Base-by-base conservation (phyloP, 1,139 yeast genomes). In the Geotrichum siamense region DNA sequence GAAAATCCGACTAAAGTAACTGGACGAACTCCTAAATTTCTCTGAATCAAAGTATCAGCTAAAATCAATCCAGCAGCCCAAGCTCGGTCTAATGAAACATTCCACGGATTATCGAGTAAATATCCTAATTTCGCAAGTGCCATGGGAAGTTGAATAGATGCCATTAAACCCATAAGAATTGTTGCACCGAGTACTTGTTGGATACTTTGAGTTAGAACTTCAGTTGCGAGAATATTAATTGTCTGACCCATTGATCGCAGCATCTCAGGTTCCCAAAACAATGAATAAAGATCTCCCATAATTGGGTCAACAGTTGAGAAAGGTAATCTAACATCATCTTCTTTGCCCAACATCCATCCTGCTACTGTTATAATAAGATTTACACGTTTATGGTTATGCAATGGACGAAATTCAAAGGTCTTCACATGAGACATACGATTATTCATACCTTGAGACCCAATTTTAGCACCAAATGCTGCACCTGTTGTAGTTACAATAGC, bases 191-290 rank as follows among this genome's bases (percentile, higher is more conserved):
- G 70, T 42, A 93, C 82, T 61, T 91, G 98, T 65, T 93, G 98
- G 38, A 93, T 81, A 3, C 96, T 85, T 52, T 91, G 91, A 0
- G 94, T 79, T 45, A 93, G 71, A 0, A 94, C 93, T 62, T 93
- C 99, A 35, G 93, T 83, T 0, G 98, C 98, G 47, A 93, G 71
- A 56, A 93, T 89, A 51, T 78, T 78, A 52, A 93, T 89, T 0
- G 98, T 93, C 61, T 91, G 96, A 57, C 98, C 98, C 77, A 86
- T 87, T 41, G 95, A 84, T 51, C 78, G 83, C 56, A 93, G 76
- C 94, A 93, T 85, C 55, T 93, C 98, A 0, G 99, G 99, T 62
- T 93, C 99, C 98, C 98, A 93, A 39, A 84, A 68, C 13, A 93
- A 70, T 0, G 97, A 86, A 57, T 83, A 83, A 55, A 91, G 68